Evolutionary conservation across 208 protist genomes (phyloP), one percentile per base, ranked within the genome.

Genomic region (Wallacemonas collosoma): DNA sequence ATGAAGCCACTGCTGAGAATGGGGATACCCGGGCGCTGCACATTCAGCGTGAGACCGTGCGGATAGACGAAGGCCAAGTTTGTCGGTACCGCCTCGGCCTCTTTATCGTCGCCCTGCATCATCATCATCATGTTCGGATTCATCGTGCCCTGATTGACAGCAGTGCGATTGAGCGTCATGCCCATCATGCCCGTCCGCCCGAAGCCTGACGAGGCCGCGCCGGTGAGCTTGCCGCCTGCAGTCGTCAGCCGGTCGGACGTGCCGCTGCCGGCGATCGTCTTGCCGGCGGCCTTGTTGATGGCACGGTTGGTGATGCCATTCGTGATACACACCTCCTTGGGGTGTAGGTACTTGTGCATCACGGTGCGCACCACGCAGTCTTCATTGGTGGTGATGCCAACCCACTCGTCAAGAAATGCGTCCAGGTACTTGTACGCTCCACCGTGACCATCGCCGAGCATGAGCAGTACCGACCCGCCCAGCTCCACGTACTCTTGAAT

Each of bases 301-400:
- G 93, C 93, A 40, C 95, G 79, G 80, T 99, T 99, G n/a, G 97
- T 87, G 17, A 99, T 81, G 48, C 98, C 98, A 76, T 97, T 95
- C 35, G 87, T 87, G 26, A 98, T 93, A 69, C 86, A 93, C 15
- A 97, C 94, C 79, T 97, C 95, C 86, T 99, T 99, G 1, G 98
- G 98, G 81, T 99, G 97, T n/a, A 94, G 76, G 75, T 98, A 98
- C 68, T 98, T 98, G 80, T 98, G 94, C 81, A 98, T 95, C 11
- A 98, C 90, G 2, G 97, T 98, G 44, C 95, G 80, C 65, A 99
- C 87, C 14, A 98, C 98, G 50, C 89, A 93, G 75, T 99, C 98
- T 55, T 88, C 81, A 74, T 99, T 99, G 17, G 98, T 81, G 3
- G 77, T 88, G 41, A 98, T 96, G 41, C 96, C 97, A 8, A 86